These are phyloP conservation scores for Saccharomycopsis malanga DNA, from an alignment of 805 yeast genomes.

Conservation along the genomic window DNA sequence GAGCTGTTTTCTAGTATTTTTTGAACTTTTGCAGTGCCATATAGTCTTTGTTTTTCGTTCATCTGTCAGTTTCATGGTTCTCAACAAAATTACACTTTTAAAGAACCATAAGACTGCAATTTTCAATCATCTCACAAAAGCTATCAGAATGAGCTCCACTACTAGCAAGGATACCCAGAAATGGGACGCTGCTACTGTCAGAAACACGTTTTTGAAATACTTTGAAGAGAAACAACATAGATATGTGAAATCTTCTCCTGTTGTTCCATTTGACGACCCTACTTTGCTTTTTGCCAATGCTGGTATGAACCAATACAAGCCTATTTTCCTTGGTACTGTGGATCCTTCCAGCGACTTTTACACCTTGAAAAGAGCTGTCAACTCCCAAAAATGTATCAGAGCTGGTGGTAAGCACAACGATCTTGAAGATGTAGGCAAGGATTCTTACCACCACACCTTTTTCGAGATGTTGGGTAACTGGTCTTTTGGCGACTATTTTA, in stretches of 20 bases:
- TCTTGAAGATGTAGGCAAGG: conserved; percentile 96
- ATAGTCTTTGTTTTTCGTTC: too few relatives aligned
- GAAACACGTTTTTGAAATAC: conserved; percentile 69
- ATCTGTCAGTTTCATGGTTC: too few relatives aligned
- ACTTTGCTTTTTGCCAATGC: conserved; percentile 95
- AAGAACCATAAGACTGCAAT: too few relatives aligned
- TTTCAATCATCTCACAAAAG: too few relatives aligned
- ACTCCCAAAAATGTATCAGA: conserved; percentile 97
- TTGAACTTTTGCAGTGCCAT: too few relatives aligned
- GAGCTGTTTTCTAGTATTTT: too few relatives aligned
- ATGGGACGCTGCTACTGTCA: conserved; percentile 44
- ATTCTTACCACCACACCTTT: conserved; percentile 96
- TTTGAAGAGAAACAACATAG: conserved; percentile 66
- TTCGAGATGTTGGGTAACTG: conserved; percentile 99
- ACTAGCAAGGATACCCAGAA: conserved; percentile 18
- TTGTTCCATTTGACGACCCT: conserved; percentile 97
- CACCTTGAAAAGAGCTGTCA: conserved; percentile 77
- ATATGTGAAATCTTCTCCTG: conserved; percentile 88
- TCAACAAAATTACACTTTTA: too few relatives aligned
- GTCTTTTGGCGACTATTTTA: conserved; percentile 99
- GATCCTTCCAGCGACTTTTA: conserved; percentile 90
- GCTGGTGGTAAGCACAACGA: conserved; percentile 99
- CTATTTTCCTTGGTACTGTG: conserved; percentile 93
- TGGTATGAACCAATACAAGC: conserved; percentile 99
- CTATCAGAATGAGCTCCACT: neutral